Evolutionary conservation across 805 yeast genomes (phyloP), one percentile per base, ranked within the genome.

Genomic region (Vanderwaltozyma polyspora): DNA sequence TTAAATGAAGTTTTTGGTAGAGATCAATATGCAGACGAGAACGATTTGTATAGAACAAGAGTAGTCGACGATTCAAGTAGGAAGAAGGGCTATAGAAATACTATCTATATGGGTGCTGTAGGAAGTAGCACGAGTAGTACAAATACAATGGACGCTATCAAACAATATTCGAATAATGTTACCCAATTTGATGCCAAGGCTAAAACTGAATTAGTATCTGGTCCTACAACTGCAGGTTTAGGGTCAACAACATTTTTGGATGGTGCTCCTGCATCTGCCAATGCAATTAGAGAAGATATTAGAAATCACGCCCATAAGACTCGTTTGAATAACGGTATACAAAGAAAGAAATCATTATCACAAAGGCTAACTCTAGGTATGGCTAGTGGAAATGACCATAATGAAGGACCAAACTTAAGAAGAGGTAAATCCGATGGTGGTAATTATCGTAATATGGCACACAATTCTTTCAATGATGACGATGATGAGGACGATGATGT

Each of bases 161-260:
- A 68, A 64, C 41, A 71, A 73, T 6, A 62, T 5, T 22, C 68
- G 15, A n/a, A n/a, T n/a, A 39, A 43, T 21, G 68, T 80, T 16
- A 66, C 71, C 13, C 74, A 75, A 25, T 78, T 87, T 47, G 94
- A 87, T 57, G 70, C 91, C 6, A 74, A 72, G 37, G 62, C 60
- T 13, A 79, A 76, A 49, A 73, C 83, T 22, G 68, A 67, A 19
- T 81, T 82, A 19, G 74, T 89, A 14, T 95, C 89, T 55, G 98
- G 98, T 14, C 72, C 74, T 31, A 69, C 81, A 3, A 82, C 96
- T 1, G 68, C 79, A 34, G 98, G 98, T 1, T 67, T 91, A 28
- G 98, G 98, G 3, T 73, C 89, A 1, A 72, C 95, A 2, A 89
- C 98, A 0, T 89, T 89, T 54, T 55, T 89, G 40, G 95, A 91